Conservation (phyloP, 768 basidiomycete genomes). For the Lactarius indigo region DNA sequence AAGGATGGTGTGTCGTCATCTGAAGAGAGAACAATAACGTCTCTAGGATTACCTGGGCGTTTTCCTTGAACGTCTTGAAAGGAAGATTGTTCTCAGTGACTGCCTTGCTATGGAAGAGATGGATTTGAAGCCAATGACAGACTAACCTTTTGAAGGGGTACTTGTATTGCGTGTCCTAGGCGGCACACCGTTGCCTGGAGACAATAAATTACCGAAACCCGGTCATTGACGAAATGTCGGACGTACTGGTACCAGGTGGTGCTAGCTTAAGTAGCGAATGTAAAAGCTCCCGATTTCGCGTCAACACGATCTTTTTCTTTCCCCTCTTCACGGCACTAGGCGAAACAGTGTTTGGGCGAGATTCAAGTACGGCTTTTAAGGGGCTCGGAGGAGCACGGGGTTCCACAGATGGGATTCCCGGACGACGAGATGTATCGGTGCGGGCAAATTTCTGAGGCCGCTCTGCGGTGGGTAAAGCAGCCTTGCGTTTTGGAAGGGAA, state of each 20-base stretch:
- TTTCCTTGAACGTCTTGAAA: slow-evolving; percentile 1
- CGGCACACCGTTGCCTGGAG: background rate
- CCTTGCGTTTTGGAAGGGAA: slow-evolving; percentile 13
- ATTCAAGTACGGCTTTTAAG: background rate
- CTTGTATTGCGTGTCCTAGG: background rate
- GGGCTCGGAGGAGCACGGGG: background rate
- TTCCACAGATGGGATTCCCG: background rate
- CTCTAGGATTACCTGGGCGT: background rate
- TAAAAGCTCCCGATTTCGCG: background rate
- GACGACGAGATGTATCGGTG: slow-evolving; percentile 1
- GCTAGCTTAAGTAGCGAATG: background rate
- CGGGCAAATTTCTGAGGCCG: slow-evolving; percentile 13
- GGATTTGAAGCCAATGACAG: background rate
- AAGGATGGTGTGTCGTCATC: slow-evolving; percentile 7
- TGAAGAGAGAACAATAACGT: slow-evolving; percentile 13
- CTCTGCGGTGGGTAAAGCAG: background rate
- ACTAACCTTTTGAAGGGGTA: slow-evolving; percentile 6
- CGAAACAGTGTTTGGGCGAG: background rate
- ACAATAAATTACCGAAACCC: background rate
- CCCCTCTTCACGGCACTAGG: background rate
- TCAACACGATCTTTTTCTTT: slow-evolving; percentile 7
- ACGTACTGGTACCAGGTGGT: background rate
- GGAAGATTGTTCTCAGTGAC: background rate
- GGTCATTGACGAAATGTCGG: background rate
- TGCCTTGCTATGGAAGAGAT: background rate